Conservation (phyloP, 2,329 filamentous ascomycete genomes). For the Leptographium procerum region DNA sequence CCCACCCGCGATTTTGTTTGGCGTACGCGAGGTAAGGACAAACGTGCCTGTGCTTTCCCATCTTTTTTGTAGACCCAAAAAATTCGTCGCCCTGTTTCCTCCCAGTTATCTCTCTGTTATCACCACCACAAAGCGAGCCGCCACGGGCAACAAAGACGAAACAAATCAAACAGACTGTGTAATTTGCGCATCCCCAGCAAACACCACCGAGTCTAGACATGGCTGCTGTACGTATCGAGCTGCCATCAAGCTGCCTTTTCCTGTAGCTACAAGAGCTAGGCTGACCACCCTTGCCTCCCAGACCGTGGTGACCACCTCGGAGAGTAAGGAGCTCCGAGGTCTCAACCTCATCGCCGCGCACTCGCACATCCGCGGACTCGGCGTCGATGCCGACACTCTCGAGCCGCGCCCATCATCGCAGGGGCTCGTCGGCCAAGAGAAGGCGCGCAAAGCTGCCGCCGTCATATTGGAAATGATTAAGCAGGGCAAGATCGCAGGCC, state of each 20-base stretch:
- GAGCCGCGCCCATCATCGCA: conserved; percentile 79
- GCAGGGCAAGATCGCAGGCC: conserved; percentile 94
- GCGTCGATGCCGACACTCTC: conserved; percentile 82
- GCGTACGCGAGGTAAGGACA: neutral
- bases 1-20: neutral
- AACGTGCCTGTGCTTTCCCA: neutral
- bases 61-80: neutral
- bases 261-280: neutral
- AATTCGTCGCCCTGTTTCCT: neutral
- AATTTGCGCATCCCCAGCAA: neutral
- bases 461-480: conserved; percentile 98
- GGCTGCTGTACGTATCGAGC: conserved; percentile 9
- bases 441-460: conserved; percentile 90
- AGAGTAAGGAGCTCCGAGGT: conserved; percentile 90
- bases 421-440: conserved; percentile 90
- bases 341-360: conserved; percentile 97
- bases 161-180: neutral
- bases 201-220: neutral
- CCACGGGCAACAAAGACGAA: too few species aligned
- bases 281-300: conserved; percentile 17
- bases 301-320: conserved; percentile 69
- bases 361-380: conserved; percentile 92
- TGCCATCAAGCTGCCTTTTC: neutral
- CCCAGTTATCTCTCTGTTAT: neutral
- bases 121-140: neutral